Evolutionary conservation across 305 asterid genomes (phyloP).

Genomic region (Fraxinus ornus): DNA sequence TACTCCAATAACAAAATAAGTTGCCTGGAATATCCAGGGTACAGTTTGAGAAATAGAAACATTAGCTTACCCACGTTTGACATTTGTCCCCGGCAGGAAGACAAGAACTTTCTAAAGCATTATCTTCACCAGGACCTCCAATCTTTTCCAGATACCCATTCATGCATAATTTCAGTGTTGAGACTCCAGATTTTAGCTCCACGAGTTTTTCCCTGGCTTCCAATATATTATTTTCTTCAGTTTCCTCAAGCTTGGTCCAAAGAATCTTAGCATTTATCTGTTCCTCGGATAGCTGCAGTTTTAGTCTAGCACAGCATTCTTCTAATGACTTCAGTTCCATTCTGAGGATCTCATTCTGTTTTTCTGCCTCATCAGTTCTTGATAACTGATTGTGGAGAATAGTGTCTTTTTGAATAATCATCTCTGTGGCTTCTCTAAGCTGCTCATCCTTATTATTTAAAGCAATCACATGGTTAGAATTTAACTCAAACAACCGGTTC

Average conservation of each 20-base stretch:
- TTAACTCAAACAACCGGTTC: slow-evolving; percentile 69
- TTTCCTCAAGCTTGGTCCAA: slow-evolving; percentile 47
- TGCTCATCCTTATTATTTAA: slow-evolving; percentile 44
- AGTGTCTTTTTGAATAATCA: slow-evolving; percentile 37
- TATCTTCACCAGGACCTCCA: slow-evolving; percentile 32
- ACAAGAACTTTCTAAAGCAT: slow-evolving; percentile 27
- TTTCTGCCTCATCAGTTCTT: slow-evolving; percentile 41
- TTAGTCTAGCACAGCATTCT: slow-evolving; percentile 42
- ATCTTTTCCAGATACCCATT: slow-evolving; percentile 37
- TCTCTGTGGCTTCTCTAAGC: slow-evolving; percentile 44
- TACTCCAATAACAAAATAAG: slow-evolving; percentile 17
- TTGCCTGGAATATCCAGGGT: slow-evolving; percentile 8
- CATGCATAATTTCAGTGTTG: slow-evolving; percentile 55
- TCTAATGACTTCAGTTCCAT: slow-evolving; percentile 47
- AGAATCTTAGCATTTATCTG: slow-evolving; percentile 37
- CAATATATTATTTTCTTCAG: slow-evolving; percentile 47
- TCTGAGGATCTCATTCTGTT: slow-evolving; percentile 48
- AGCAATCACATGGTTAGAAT: slow-evolving; percentile 44
- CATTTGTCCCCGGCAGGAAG: slow-evolving; percentile 26
- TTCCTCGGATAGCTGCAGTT: slow-evolving; percentile 49
- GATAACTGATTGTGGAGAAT: slow-evolving; percentile 44
- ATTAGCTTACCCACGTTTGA: slow-evolving; percentile 52
- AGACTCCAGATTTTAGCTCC: slow-evolving; percentile 63
- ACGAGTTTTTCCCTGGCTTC: slow-evolving; percentile 59
- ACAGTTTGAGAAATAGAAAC: slow-evolving; percentile 22